Percentiles rank a stretch among this genome's conserved stretches.
Conservation (phyloP, 306 rosid species). For the Cucumis sativus region DNA sequence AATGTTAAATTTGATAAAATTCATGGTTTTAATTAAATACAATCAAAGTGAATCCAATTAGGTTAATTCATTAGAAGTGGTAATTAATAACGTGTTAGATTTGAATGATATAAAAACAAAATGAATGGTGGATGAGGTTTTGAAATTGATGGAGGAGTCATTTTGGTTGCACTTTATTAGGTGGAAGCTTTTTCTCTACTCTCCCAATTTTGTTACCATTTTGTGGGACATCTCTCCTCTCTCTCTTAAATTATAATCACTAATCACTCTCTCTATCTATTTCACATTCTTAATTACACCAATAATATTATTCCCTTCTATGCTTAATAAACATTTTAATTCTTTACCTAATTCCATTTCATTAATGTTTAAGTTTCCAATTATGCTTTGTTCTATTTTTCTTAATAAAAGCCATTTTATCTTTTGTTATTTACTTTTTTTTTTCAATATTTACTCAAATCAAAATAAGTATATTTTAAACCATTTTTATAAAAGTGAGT, state of each 20-base stretch:
- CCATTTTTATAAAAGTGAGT: too few relatives aligned
- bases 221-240: neutral
- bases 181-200: constrained; percentile 4
- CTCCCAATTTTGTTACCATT: neutral
- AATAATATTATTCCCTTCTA: neutral
- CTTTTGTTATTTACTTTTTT: too few relatives aligned
- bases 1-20: too few relatives aligned
- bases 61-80: too few relatives aligned
- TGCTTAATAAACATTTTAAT: neutral
- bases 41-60: too few relatives aligned
- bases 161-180: neutral
- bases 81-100: neutral
- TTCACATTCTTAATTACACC: neutral
- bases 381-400: neutral
- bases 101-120: neutral
- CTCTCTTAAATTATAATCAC: neutral
- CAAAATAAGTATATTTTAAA: too few relatives aligned
- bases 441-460: too few relatives aligned
- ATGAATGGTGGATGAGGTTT: neutral
- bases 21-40: too few relatives aligned
- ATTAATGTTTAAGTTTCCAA: neutral
- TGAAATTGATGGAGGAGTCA: neutral
- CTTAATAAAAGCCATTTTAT: too few relatives aligned
- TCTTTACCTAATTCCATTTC: neutral
- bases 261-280: too few relatives aligned